Conservation (phyloP, 2,329 filamentous ascomycete genomes). For the Aspergillus novofumigatus region DNA sequence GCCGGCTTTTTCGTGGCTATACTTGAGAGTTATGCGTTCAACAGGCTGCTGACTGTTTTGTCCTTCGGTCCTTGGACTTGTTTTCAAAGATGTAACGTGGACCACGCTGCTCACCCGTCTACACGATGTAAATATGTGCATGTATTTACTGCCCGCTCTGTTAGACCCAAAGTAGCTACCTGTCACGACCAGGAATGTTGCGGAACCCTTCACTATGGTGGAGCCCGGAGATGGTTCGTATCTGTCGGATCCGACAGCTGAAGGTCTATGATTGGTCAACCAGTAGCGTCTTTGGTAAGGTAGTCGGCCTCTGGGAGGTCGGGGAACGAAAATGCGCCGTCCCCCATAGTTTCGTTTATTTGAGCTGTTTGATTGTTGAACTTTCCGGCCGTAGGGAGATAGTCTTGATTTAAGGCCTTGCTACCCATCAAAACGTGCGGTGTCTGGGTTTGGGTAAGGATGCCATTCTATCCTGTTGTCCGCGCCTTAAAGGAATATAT, state of each 20-base stretch:
- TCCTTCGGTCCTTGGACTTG: no score
- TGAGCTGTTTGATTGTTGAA: no score
- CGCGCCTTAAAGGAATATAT: no score
- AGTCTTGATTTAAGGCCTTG: no score
- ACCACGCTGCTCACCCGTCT: no score
- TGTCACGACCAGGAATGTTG: background rate
- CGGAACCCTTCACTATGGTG: background rate
- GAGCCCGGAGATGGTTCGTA: constrained; percentile 11
- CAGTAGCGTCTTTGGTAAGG: background rate
- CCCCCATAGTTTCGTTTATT: background rate
- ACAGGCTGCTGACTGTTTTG: background rate
- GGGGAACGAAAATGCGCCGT: background rate
- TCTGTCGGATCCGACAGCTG: constrained; percentile 12
- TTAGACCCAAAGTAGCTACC: background rate
- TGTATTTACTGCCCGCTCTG: background rate
- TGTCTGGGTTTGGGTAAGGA: no score
- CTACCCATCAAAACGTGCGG: no score
- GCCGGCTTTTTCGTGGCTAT: background rate
- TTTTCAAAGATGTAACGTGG: no score
- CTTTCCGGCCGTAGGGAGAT: no score
- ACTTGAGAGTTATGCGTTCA: background rate
- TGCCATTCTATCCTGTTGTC: no score
- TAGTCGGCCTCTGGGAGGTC: background rate
- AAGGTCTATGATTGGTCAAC: background rate
- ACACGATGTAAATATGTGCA: no score